phyloP scores from a whole-genome alignment of 169 alveolate genomes.

The Plasmodium vinckei region DNA sequence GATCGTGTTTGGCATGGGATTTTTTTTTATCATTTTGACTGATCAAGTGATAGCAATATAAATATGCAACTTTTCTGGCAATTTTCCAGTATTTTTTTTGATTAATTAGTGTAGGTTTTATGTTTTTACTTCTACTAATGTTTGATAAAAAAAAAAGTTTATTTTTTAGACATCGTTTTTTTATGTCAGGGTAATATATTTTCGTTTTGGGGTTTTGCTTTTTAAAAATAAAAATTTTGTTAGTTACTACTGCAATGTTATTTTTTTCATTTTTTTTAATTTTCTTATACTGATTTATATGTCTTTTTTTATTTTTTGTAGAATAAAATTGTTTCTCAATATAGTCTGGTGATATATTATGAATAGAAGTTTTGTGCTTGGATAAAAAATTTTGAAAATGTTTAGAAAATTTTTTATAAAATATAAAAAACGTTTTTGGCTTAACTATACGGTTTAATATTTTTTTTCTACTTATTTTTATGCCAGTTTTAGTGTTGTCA shows the following conservation, averaged over 20 bases:
- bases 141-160: background rate
- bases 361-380: slow-evolving; percentile 7
- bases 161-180: slow-evolving; percentile 15
- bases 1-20: too few species aligned
- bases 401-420: background rate
- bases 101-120: slow-evolving; percentile 23
- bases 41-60: slow-evolving; percentile 28
- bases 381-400: slow-evolving; percentile 19
- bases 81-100: slow-evolving; percentile 47
- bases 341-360: slow-evolving; percentile 25
- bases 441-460: background rate
- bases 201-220: slow-evolving; percentile 15
- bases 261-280: background rate
- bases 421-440: slow-evolving; percentile 5
- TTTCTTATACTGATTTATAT: background rate
- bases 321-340: slow-evolving; percentile 51
- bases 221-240: slow-evolving; percentile 17
- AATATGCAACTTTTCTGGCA: slow-evolving; percentile 60
- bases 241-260: background rate
- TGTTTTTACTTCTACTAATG: background rate
- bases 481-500: background rate
- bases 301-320: background rate
- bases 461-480: background rate
- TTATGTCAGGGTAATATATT: slow-evolving; percentile 5
- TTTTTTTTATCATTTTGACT: background rate